Percentiles rank a stretch among this genome's conserved stretches.
These are phyloP conservation scores for Tephrocybe sp. DNA, from an alignment of 768 basidiomycete species.

Conservation along the genomic window DNA sequence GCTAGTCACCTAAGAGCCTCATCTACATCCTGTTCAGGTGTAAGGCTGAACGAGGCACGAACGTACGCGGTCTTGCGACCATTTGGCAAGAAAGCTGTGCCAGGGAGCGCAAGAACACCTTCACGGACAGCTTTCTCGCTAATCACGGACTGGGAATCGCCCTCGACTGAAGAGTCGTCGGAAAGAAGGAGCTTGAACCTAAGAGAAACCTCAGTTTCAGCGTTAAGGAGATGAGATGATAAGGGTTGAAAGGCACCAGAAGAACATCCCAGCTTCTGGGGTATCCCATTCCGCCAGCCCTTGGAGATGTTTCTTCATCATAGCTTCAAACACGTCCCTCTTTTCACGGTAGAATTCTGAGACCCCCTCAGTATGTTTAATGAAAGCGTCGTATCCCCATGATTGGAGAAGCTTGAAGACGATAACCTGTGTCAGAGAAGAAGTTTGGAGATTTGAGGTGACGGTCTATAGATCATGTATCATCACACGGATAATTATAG, in stretches of 20 bases:
- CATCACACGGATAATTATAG: not conserved
- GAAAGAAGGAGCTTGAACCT: conserved; percentile 64
- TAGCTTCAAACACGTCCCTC: conserved; percentile 60
- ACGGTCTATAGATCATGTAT: conserved; percentile 17
- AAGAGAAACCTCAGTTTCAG: not conserved
- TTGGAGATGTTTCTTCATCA: conserved; percentile 64
- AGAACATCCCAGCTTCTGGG: conserved; percentile 85
- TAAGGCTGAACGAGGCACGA: conserved; percentile 72
- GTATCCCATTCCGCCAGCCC: conserved; percentile 69
- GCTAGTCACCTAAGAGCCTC: conserved; percentile 63
- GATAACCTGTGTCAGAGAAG: conserved; percentile 60
- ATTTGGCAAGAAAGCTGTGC: conserved; percentile 69
- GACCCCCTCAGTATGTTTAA: no score
- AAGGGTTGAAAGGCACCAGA: conserved; percentile 51
- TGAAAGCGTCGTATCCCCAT: conserved; percentile 74
- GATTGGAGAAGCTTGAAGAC: conserved; percentile 48
- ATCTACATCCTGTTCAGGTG: conserved; percentile 60
- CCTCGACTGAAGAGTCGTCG: conserved; percentile 29
- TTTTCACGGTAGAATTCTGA: conserved; percentile 65
- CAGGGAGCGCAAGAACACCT: conserved; percentile 87
- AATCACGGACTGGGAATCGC: conserved; percentile 69
- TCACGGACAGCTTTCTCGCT: conserved; percentile 63
- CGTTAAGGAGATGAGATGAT: no score
- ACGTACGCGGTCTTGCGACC: conserved; percentile 65
- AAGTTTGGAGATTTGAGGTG: conserved; percentile 59